Evolutionary conservation across 2,329 filamentous ascomycete genomes (phyloP).

Genomic region (Botrytis medusae): DNA sequence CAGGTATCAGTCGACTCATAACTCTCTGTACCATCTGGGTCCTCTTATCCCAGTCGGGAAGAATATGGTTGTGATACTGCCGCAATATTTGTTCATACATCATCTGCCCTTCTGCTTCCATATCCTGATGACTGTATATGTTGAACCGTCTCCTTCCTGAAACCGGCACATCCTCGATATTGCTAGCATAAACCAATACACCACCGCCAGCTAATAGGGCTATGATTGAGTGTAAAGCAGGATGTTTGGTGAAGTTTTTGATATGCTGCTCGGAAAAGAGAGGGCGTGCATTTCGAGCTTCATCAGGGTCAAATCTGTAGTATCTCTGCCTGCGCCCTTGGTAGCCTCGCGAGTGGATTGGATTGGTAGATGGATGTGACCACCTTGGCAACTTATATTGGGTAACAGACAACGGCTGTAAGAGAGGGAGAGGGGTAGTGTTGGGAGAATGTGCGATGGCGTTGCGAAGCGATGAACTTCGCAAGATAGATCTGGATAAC

Average conservation of each 20-base stretch:
- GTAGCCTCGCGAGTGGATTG: constrained; percentile 17
- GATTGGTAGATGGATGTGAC: neutral
- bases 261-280: constrained; percentile 44
- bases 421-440: neutral
- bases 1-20: constrained; percentile 64
- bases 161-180: constrained; percentile 71
- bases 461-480: neutral
- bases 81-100: constrained; percentile 58
- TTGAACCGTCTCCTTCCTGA: constrained; percentile 74
- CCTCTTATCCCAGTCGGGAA: constrained; percentile 60
- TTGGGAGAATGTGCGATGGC: neutral
- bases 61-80: constrained; percentile 51
- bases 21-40: constrained; percentile 59
- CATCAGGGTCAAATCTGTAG: constrained; percentile 28
- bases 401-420: neutral
- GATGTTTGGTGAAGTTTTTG: constrained; percentile 39
- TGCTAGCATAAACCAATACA: constrained; percentile 60
- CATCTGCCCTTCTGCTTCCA: constrained; percentile 53
- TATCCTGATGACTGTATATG: constrained; percentile 56
- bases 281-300: constrained; percentile 38
- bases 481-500: constrained; percentile 5
- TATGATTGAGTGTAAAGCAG: constrained; percentile 44
- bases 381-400: neutral
- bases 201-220: constrained; percentile 45
- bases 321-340: constrained; percentile 18